These are phyloP conservation scores for Chaetoceros tenuissimus DNA, from an alignment of 108 stramenopile genomes.

Conservation along the genomic window DNA sequence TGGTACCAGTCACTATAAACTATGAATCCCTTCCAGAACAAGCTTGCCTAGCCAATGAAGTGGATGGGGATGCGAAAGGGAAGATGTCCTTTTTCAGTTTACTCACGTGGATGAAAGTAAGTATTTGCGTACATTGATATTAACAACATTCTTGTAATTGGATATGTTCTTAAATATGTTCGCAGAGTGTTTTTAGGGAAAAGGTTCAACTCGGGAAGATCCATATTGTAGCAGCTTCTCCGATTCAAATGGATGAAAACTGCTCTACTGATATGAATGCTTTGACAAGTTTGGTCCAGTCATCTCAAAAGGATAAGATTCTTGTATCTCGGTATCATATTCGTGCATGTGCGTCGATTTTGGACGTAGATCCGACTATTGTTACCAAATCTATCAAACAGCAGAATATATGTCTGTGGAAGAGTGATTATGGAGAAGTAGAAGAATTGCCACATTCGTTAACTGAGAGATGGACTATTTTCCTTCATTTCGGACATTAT, in stretches of 20 bases:
- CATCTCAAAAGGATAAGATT: slow-evolving; percentile 37
- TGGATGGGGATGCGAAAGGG: slow-evolving; percentile 8
- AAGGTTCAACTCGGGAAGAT: slow-evolving; percentile 60
- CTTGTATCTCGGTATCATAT: slow-evolving; percentile 59
- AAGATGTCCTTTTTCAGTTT: slow-evolving; percentile 6
- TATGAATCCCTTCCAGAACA: slow-evolving; percentile 81
- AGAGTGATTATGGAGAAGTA: not conserved
- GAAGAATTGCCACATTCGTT: slow-evolving; percentile 2
- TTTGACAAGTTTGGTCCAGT: slow-evolving; percentile 42
- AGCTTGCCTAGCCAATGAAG: slow-evolving; percentile 40
- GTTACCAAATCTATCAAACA: slow-evolving; percentile 30
- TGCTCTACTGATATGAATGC: slow-evolving; percentile 7
- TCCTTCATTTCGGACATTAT: slow-evolving; percentile 54
- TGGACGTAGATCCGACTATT: slow-evolving; percentile 23
- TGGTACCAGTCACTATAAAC: slow-evolving; percentile 77
- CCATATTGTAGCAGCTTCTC: slow-evolving; percentile 52
- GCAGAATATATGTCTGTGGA: slow-evolving; percentile 39
- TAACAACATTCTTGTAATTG: too few relatives aligned
- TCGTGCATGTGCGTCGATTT: slow-evolving; percentile 31
- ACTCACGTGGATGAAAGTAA: slow-evolving; percentile 14
- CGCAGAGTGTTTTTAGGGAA: slow-evolving; percentile 23
- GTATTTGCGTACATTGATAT: not conserved
- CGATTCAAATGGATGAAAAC: slow-evolving; percentile 24
- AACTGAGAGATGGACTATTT: slow-evolving; percentile 35
- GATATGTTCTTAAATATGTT: slow-evolving; percentile 1